These are phyloP conservation scores for Solanum hybrid DNA, from an alignment of 305 asterid species.

Conservation along the genomic window DNA sequence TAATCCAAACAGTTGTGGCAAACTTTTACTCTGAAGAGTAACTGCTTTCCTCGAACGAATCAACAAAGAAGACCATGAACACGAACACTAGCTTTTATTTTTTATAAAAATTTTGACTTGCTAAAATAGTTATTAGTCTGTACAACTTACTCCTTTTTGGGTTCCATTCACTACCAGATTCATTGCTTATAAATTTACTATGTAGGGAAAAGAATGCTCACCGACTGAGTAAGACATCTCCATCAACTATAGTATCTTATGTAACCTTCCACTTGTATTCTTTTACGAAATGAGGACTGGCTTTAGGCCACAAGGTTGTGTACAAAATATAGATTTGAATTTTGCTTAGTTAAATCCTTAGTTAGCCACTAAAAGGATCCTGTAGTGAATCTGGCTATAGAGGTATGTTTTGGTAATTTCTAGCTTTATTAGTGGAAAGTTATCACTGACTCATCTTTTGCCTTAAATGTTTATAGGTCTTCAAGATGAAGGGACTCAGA, in stretches of 20 bases:
- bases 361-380: not conserved
- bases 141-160: not conserved
- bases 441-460: not conserved
- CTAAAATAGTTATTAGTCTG: not conserved
- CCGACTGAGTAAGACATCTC: not conserved
- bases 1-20: not conserved
- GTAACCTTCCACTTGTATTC: not conserved
- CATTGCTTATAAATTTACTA: not conserved
- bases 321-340: not conserved
- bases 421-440: not conserved
- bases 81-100: not conserved
- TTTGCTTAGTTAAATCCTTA: not conserved
- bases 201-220: not conserved
- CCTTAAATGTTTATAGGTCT: not conserved
- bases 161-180: not conserved
- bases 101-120: not conserved
- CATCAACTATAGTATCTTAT: not conserved
- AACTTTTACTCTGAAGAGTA: not conserved
- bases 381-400: not conserved
- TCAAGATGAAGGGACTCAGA: conserved; percentile 10
- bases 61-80: not conserved
- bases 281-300: not conserved
- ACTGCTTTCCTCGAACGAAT: not conserved
- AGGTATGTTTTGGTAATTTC: not conserved
- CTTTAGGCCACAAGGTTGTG: not conserved